Conservation (phyloP, 2,329 filamentous ascomycete genomes). For the Pestalotiopsis sp. region DNA sequence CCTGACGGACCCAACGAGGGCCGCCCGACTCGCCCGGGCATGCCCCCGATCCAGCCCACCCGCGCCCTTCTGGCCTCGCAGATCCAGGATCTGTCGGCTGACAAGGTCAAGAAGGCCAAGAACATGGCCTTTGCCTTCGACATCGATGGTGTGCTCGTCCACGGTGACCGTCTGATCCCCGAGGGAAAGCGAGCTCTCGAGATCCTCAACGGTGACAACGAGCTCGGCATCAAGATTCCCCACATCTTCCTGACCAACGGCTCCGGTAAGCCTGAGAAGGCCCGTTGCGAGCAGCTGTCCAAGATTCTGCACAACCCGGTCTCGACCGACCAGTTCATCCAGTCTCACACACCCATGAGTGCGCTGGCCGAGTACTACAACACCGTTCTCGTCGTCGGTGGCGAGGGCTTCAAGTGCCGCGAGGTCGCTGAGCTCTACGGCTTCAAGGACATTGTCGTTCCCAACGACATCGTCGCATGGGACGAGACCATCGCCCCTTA, state of each 20-base stretch:
- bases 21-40: conserved; percentile 52
- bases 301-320: conserved; percentile 68
- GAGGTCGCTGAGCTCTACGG: conserved; percentile 74
- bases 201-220: conserved; percentile 75
- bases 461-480: conserved; percentile 74
- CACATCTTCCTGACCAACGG: conserved; percentile 78
- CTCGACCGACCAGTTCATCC: conserved; percentile 74
- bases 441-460: conserved; percentile 73
- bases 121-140: conserved; percentile 85
- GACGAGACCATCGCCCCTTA: conserved; percentile 71
- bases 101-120: conserved; percentile 71
- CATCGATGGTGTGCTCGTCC: conserved; percentile 76
- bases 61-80: conserved; percentile 72
- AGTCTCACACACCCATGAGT: conserved; percentile 78
- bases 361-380: conserved; percentile 76
- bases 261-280: conserved; percentile 69
- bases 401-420: conserved; percentile 74
- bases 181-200: conserved; percentile 67
- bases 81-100: conserved; percentile 66
- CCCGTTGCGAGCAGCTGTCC: conserved; percentile 67
- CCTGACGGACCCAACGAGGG: conserved; percentile 46
- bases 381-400: conserved; percentile 75
- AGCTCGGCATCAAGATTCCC: conserved; percentile 77
- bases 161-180: conserved; percentile 71
- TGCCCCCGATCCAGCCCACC: conserved; percentile 61